Base-by-base conservation (phyloP, 73 alveolate genomes). In the Effrenium voratum region DNA sequence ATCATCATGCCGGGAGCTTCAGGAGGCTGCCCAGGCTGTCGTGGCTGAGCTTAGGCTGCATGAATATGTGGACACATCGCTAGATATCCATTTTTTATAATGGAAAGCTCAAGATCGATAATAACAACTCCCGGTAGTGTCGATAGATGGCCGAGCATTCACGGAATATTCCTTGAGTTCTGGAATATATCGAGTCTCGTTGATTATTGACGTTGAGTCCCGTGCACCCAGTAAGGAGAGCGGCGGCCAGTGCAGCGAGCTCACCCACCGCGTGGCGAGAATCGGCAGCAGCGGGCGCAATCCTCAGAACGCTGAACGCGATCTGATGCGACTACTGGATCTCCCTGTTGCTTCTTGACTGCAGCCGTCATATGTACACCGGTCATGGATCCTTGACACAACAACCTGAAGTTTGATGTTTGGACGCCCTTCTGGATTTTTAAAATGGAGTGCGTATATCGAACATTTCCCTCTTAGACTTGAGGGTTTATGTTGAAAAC, bases 231-330 rank as follows among this genome's bases (percentile, higher is more conserved):
- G n/a, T n/a, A n/a, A 81, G 92, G 92, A 81, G 36, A 16, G 70
- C n/a, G 26, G 92, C 2, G 92, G 92, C 13, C 72, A 81, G 0
- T 47, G 63, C 50, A 22, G n/a, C 19, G 47, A 32, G 1, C 40
- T 81, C 34, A 81, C 92, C 24, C 46, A 81, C 49, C 46, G 36
- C 36, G 22, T 81, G 72, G 92, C 92, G 36, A 34, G 44, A 36
- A 41, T 47, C 13, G 92, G 75, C n/a, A 5, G 75, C 3, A 19
- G 49, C 15, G 92, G 92, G 36, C 92, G 47, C 1, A 47, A 81
- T 16, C 92, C 75, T 3, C 92, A 81, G 73, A 81, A 81, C 49
- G 63, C 63, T 16, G 92, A 81, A 19, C 75, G 92, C 34, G 92
- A 81, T 50, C 49, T 81, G 34, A 47, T 81, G 26, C 26, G 92